phyloP scores from a whole-genome alignment of 257 asterid genomes.

The Solanum commersonii region DNA sequence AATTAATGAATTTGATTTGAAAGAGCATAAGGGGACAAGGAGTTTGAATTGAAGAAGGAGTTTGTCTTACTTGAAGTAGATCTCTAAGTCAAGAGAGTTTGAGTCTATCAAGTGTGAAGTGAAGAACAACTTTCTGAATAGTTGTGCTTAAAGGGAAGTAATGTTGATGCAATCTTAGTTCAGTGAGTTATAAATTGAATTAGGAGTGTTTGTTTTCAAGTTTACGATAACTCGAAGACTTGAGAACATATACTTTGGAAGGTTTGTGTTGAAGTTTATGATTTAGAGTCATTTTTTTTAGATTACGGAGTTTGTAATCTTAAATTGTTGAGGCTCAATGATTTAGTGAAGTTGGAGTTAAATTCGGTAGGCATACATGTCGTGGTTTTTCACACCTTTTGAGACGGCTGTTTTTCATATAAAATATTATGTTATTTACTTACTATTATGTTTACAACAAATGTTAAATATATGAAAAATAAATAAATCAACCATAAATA shows the following conservation, averaged over 20 bases:
- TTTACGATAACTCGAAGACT: not conserved
- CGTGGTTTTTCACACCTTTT: not conserved
- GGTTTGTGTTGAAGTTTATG: not conserved
- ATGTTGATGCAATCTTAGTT: not conserved
- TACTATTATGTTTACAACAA: not conserved
- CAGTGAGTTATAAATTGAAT: not conserved
- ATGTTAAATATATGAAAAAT: not conserved
- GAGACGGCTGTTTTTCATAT: not conserved
- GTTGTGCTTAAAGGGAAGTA: not conserved
- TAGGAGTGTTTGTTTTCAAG: not conserved
- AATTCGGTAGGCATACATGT: not conserved
- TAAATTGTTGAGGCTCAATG: not conserved
- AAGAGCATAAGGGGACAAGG: not conserved
- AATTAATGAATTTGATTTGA: not conserved
- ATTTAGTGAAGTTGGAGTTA: not conserved
- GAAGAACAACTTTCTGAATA: not conserved
- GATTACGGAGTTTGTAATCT: not conserved
- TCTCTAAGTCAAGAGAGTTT: too few relatives aligned
- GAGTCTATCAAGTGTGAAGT: not conserved
- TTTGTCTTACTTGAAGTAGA: not conserved
- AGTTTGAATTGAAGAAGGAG: not conserved
- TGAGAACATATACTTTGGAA: not conserved
- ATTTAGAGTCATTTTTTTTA: not conserved
- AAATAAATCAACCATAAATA: too few relatives aligned
- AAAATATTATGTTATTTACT: not conserved